Base-by-base conservation (phyloP, 495 filamentous ascomycete species). In the Venustampulla echinocandica region DNA sequence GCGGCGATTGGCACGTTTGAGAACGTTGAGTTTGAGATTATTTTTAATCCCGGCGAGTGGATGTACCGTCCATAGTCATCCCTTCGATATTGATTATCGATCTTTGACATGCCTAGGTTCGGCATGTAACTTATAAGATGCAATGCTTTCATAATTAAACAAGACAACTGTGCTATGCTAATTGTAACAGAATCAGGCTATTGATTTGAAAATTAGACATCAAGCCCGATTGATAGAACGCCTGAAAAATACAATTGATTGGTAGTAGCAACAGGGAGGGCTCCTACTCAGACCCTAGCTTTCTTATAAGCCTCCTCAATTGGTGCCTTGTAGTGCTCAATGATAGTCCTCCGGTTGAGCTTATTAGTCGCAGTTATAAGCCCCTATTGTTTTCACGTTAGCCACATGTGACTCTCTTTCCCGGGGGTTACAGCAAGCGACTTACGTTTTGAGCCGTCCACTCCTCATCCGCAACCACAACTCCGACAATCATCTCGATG, bases 391-490 rank as follows among this genome's bases (percentile, higher is more conserved):
- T 28, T 10, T 14, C n/a, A 39, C 13, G 21, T 42, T 22, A 6
- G 5, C 4, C 10, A 24, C 15, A 19, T 21, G 14, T 14, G 30
- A 34, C 22, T 10, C 52, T 11, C 24, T 46, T n/a, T n/a, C n/a
- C n/a, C n/a, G n/a, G n/a, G n/a, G n/a, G n/a, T n/a, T n/a, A n/a
- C n/a, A n/a, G 14, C 34, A 17, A 28, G n/a, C 39, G 28, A 74
- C 88, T 79, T 71, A 93, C 90, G 67, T 94, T 96, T 38, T 90
- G 83, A 30, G 92, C 84, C 19, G 85, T 95, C 92, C 92, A 98
- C 64, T 98, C 92, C 65, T 96, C 90, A 48, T 95, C 88, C 1
- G 85, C 85, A 57, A 98, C 61, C 10, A 95, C 87, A 13, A 95
- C 88, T 54, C 89, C 90, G 46, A 84, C 81, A 55, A 98, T 82